A percentile compares a stretch with the other conserved stretches of the same genome.
Conservation (phyloP, 225 moss, liverwort and hornwort species). For the Pseudoscleropodium purum region DNA sequence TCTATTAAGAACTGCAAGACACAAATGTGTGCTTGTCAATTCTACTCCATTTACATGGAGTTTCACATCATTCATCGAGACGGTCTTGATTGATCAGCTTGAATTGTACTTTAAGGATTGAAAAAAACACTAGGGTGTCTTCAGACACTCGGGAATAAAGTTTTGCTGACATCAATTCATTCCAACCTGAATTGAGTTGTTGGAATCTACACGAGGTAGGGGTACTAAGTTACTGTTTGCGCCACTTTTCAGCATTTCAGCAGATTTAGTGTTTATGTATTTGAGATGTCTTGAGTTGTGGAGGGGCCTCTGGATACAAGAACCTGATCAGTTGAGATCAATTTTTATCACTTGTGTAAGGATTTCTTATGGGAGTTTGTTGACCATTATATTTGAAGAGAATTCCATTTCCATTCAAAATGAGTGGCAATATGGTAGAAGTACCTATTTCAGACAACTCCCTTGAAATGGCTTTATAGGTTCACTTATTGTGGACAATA, state of each 20-base stretch:
- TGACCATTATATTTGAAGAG: background rate
- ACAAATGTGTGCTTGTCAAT: background rate
- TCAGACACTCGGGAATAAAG: background rate
- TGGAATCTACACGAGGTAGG: background rate
- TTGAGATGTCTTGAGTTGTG: background rate
- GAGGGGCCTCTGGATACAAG: background rate
- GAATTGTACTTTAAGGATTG: slow-evolving; percentile 4
- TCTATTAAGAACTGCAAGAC: background rate
- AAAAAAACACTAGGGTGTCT: background rate
- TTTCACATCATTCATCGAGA: slow-evolving; percentile 3
- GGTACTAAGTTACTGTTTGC: background rate
- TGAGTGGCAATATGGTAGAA: background rate
- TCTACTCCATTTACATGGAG: background rate
- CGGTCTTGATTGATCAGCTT: slow-evolving; percentile 10
- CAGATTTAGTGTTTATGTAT: background rate
- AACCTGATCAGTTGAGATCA: background rate
- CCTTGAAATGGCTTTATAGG: too few relatives aligned
- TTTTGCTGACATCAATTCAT: background rate
- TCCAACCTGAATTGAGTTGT: background rate
- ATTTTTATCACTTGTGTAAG: background rate
- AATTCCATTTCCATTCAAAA: background rate
- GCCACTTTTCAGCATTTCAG: background rate
- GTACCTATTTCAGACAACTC: too few relatives aligned
- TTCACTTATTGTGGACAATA: too few relatives aligned
- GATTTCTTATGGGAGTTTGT: background rate